A percentile compares a stretch with the other conserved stretches of the same genome.
These are phyloP conservation scores for Wallacemonas rigidus DNA, from an alignment of 208 protist genomes.

Conservation along the genomic window DNA sequence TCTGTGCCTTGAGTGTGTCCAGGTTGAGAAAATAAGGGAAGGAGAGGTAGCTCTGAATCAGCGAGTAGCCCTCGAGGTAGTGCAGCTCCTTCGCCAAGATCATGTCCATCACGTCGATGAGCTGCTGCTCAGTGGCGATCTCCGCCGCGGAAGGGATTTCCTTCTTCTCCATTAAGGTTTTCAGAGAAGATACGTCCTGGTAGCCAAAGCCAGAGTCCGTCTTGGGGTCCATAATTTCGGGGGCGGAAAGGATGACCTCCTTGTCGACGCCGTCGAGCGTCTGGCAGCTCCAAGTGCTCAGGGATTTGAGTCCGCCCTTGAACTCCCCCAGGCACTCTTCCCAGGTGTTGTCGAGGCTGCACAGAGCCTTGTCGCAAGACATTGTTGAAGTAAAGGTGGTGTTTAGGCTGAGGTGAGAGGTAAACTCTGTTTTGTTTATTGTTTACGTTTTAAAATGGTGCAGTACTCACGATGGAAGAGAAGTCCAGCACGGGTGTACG, in stretches of 20 bases:
- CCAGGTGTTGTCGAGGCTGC: slow-evolving; percentile 71
- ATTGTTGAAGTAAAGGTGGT: slow-evolving; percentile 18
- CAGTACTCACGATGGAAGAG: neutral
- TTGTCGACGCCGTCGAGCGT: slow-evolving; percentile 62
- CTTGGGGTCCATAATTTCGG: slow-evolving; percentile 89
- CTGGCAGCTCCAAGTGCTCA: slow-evolving; percentile 59
- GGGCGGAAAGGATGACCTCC: slow-evolving; percentile 77
- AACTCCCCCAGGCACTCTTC: slow-evolving; percentile 67
- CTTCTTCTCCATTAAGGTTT: slow-evolving; percentile 38
- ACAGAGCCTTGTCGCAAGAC: slow-evolving; percentile 35
- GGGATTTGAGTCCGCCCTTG: slow-evolving; percentile 33
- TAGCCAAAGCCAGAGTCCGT: slow-evolving; percentile 79
- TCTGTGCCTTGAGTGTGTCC: slow-evolving; percentile 60
- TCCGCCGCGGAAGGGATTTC: slow-evolving; percentile 56
- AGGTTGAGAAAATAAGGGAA: slow-evolving; percentile 82
- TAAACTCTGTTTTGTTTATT: neutral
- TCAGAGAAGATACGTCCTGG: slow-evolving; percentile 50
- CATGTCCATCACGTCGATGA: slow-evolving; percentile 81
- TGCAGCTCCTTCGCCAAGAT: slow-evolving; percentile 69
- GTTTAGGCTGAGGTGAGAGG: slow-evolving; percentile 2
- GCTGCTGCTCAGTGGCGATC: slow-evolving; percentile 32
- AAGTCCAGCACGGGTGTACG: neutral
- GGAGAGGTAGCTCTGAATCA: slow-evolving; percentile 66
- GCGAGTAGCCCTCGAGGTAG: slow-evolving; percentile 71
- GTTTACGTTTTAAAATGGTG: neutral